Base-by-base conservation (phyloP, 2,329 filamentous ascomycete species). In the Lachnellula hyalina region DNA sequence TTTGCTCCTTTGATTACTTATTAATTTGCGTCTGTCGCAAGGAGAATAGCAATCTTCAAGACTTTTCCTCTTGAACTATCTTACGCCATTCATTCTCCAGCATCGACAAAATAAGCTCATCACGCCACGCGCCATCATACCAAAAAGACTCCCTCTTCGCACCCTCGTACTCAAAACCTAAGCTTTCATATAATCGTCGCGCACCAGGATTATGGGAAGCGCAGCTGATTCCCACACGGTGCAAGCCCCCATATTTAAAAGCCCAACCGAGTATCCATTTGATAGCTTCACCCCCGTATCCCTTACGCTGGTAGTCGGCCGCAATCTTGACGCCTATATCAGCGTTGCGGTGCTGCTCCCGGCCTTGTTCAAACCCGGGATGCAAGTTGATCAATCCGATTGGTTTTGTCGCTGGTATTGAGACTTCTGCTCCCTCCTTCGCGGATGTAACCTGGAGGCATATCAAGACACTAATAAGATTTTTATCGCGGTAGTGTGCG, bases 271-370 rank as follows among this genome's bases (percentile, higher is more conserved):
- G 54, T 6, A 61, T 58, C 72, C 72, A 74, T 40, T 62, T 54
- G 32, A 74, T 70, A 5, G 72, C 72, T 58, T 74, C 72, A n/a
- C 54, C 60, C 0, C 71, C 72, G 55, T 73, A 73, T 0, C 71
- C 71, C 19, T 64, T 61, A 1, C 71, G 62, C 35, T 68, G 68
- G 49, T 70, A 60, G 5, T 47, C 51, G 25, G 54, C 55, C 5
- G 59, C 42, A 11, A 74, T 56, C 56, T 68, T 63, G 48, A 74
- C 67, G 36, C 67, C 64, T 48, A 74, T 61, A 41, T 72, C 68
- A 12, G 72, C 70, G 57, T 65, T 66, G 14, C 76, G 71, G 57
- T 79, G 75, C 54, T 77, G 75, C 4, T 65, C 66, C 8, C 49
- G 55, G 8, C 55, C 51, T 23, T 62, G 55, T n/a, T 64, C 55